Evolutionary conservation across 1,284 basidiomycete species (phyloP).

Genomic region (Pascua sp.): DNA sequence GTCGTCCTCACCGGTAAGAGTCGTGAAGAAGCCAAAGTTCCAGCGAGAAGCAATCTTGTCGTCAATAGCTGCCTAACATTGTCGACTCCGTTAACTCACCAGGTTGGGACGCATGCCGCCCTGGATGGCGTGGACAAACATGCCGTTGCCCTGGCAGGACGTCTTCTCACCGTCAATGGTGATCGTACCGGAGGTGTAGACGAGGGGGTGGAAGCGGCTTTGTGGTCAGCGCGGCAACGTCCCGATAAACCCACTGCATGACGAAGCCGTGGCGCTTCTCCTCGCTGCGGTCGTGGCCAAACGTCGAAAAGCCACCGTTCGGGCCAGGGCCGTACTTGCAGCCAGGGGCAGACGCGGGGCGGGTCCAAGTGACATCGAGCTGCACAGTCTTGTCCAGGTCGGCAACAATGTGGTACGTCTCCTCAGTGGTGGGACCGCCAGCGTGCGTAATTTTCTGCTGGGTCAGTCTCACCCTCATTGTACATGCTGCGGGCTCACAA

Average conservation of each 20-base stretch:
- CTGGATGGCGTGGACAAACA: constrained; percentile 95
- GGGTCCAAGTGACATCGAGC: constrained; percentile 68
- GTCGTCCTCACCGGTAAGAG: constrained; percentile 53
- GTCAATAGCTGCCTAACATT: neutral
- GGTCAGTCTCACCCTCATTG: neutral
- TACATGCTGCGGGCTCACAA: constrained; percentile 52
- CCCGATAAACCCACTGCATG: constrained; percentile 57
- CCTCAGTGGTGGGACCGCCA: constrained; percentile 59
- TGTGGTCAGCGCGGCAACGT: neutral
- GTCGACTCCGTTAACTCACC: constrained; percentile 35
- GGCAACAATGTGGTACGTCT: constrained; percentile 74
- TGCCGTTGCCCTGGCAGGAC: constrained; percentile 70
- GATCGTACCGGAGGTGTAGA: constrained; percentile 65
- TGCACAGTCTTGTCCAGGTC: constrained; percentile 78
- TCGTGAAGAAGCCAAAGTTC: constrained; percentile 91
- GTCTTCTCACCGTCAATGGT: constrained; percentile 67
- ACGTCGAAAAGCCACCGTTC: constrained; percentile 85
- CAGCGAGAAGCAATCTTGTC: constrained; percentile 73
- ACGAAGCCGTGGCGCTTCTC: constrained; percentile 76
- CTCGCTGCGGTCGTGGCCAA: constrained; percentile 62
- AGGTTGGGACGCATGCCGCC: constrained; percentile 91
- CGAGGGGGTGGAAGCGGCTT: constrained; percentile 79
- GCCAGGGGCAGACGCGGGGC: constrained; percentile 69
- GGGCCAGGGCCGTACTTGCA: constrained; percentile 89
- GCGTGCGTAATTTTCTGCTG: constrained; percentile 61